Conservation (phyloP, 192 early-diverging fungal species). For the Obelidium mucronatum region DNA sequence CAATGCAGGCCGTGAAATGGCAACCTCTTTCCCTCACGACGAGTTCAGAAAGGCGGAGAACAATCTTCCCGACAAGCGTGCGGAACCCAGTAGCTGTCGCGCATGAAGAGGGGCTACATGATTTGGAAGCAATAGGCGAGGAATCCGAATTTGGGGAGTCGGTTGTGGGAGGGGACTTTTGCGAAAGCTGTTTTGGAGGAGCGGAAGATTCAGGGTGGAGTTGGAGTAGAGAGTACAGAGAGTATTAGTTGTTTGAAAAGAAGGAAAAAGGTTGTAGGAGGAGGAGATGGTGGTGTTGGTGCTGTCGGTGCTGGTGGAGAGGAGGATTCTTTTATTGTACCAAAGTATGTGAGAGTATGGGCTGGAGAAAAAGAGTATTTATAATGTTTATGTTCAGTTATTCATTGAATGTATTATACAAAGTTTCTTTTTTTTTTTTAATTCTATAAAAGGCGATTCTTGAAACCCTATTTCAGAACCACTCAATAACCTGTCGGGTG, state of each 20-base stretch:
- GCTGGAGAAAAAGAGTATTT: neutral
- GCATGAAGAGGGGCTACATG: neutral
- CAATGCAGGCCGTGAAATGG: no score
- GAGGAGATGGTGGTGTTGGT: neutral
- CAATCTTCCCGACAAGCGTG: neutral
- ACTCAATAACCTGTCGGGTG: no score
- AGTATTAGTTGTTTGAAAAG: no score
- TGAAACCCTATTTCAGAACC: no score
- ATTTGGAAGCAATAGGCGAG: neutral
- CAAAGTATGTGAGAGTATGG: neutral
- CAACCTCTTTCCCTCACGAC: neutral
- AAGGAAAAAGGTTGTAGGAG: neutral
- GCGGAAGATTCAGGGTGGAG: no score
- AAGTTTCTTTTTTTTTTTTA: no score
- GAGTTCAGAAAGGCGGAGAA: neutral
- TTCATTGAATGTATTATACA: no score
- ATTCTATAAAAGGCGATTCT: no score
- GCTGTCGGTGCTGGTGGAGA: no score
- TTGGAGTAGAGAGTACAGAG: no score
- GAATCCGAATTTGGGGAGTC: neutral
- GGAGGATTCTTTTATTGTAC: neutral
- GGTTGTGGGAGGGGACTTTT: neutral
- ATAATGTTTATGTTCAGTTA: no score
- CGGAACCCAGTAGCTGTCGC: neutral
- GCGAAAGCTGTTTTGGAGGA: no score